These are phyloP conservation scores for Solanum piurae DNA, from an alignment of 257 asterid species.

Conservation along the genomic window DNA sequence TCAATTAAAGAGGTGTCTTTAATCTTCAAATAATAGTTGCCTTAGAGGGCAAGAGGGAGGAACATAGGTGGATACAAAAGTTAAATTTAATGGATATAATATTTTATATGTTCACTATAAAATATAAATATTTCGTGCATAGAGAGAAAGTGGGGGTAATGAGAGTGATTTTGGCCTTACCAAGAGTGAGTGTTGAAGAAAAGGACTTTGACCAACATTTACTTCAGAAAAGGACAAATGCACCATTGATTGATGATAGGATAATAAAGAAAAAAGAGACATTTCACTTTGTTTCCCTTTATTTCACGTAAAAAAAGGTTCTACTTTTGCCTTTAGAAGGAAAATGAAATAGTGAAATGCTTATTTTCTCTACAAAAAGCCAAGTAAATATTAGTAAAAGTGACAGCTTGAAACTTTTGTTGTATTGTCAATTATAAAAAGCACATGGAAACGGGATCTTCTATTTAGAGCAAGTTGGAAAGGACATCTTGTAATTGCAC, in stretches of 20 bases:
- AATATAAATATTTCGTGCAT: too few relatives aligned
- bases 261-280: not conserved
- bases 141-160: not conserved
- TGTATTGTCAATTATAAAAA: not conserved
- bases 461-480: not conserved
- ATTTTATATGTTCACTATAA: too few relatives aligned
- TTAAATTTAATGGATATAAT: not conserved
- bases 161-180: not conserved
- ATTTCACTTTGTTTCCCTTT: not conserved
- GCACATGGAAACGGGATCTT: not conserved
- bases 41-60: not conserved
- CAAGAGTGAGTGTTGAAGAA: not conserved
- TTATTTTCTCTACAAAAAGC: not conserved
- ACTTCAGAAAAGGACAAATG: conserved; percentile 16
- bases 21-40: not conserved
- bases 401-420: not conserved
- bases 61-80: not conserved
- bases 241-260: not conserved
- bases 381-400: not conserved
- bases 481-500: not conserved
- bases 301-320: not conserved
- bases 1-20: accelerated
- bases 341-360: not conserved
- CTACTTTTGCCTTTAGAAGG: not conserved
- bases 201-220: conserved; percentile 25